Evolutionary conservation across 139 green algal species (phyloP).

Genomic region (Chlamydomonas schloesseri): DNA sequence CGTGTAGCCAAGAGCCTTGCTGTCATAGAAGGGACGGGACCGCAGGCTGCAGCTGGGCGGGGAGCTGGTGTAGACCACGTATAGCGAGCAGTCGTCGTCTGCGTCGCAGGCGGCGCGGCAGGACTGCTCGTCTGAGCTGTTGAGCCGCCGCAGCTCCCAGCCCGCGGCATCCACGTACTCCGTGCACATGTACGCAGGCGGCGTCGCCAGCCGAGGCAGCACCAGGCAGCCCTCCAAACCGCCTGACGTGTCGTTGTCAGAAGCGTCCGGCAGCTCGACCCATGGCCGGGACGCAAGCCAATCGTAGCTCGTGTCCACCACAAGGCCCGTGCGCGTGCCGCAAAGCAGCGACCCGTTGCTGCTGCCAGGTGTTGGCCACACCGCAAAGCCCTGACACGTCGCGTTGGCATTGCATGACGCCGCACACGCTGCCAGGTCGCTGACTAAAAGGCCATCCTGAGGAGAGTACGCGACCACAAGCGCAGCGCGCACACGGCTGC

Average conservation of each 20-base stretch:
- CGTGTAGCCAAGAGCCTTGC: not conserved
- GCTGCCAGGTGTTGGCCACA: not conserved
- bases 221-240: not conserved
- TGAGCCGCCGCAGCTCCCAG: not conserved
- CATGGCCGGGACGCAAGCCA: not conserved
- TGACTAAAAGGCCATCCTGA: not conserved
- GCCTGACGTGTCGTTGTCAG: not conserved
- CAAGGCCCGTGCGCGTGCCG: not conserved
- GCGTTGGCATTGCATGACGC: not conserved
- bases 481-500: too few relatives aligned
- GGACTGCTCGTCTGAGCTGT: not conserved
- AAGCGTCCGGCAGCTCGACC: not conserved
- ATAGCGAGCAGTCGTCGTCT: not conserved
- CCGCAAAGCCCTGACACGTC: not conserved
- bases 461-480: not conserved
- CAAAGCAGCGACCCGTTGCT: not conserved
- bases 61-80: too few relatives aligned
- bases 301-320: not conserved
- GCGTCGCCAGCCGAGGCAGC: not conserved
- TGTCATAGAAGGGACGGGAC: not conserved
- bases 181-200: not conserved
- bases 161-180: not conserved
- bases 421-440: not conserved
- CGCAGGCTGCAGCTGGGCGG: not conserved
- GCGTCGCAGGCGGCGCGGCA: not conserved